Conservation (phyloP, 2,329 filamentous ascomycete genomes). For the Ilyonectria mors-panacis region DNA sequence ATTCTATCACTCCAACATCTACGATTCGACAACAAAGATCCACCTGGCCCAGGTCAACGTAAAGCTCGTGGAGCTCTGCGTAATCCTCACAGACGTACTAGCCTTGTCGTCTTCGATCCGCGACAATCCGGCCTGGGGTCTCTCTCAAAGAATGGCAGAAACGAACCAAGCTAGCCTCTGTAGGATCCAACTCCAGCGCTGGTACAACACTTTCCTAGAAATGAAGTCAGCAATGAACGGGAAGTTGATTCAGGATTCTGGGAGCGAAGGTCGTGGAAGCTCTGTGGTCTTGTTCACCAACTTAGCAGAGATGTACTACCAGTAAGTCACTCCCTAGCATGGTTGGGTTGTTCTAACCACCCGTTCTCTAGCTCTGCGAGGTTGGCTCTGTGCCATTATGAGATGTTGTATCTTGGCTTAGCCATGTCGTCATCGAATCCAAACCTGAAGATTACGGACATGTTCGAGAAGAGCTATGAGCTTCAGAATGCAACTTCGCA, state of each 20-base stretch:
- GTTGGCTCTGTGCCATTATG: slow-evolving; percentile 41
- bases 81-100: slow-evolving; percentile 44
- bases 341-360: neutral
- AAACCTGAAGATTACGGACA: slow-evolving; percentile 9
- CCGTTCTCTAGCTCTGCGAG: slow-evolving; percentile 32
- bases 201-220: slow-evolving; percentile 42
- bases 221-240: slow-evolving; percentile 36
- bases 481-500: slow-evolving; percentile 41
- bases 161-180: slow-evolving; percentile 40
- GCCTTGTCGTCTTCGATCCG: slow-evolving; percentile 38
- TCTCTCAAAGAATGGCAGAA: slow-evolving; percentile 35
- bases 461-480: slow-evolving; percentile 42
- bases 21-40: slow-evolving; percentile 40
- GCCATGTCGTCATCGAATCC: slow-evolving; percentile 24
- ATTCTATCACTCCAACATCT: slow-evolving; percentile 42
- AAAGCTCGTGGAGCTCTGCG: slow-evolving; percentile 44
- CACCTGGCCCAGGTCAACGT: slow-evolving; percentile 38
- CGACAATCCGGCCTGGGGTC: slow-evolving; percentile 42
- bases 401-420: slow-evolving; percentile 40
- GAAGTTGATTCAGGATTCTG: slow-evolving; percentile 14
- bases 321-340: slow-evolving; percentile 23
- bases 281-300: slow-evolving; percentile 43
- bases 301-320: slow-evolving; percentile 47
- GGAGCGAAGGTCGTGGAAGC: slow-evolving; percentile 5
- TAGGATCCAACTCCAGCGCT: slow-evolving; percentile 37